Conservation (phyloP, 345 rosid genomes). For the Pseudoturritis turrita region DNA sequence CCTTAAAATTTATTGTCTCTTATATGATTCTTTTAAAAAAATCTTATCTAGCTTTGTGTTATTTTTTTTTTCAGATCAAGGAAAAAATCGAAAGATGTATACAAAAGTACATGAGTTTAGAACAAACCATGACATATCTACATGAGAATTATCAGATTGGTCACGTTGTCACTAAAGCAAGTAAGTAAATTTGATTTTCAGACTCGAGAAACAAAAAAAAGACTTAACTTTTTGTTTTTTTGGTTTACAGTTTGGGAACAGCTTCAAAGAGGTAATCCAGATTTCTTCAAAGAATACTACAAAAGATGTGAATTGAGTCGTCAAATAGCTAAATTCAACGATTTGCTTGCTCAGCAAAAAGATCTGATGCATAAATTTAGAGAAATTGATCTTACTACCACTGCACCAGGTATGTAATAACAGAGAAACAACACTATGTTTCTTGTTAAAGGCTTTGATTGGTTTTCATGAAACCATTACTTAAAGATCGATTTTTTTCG, state of each 20-base stretch:
- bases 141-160: not conserved
- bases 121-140: not conserved
- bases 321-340: not conserved
- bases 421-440: not conserved
- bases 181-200: not conserved
- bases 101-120: not conserved
- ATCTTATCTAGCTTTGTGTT: not conserved
- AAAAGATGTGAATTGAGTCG: not conserved
- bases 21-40: not conserved
- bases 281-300: not conserved
- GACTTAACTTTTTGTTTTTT: not conserved
- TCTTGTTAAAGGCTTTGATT: no score
- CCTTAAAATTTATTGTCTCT: not conserved
- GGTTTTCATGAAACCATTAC: no score
- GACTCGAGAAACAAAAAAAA: not conserved
- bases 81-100: not conserved
- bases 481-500: not conserved
- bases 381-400: not conserved
- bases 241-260: not conserved
- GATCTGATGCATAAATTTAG: not conserved
- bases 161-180: not conserved
- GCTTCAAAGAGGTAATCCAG: not conserved
- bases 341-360: not conserved
- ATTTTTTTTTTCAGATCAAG: not conserved
- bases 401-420: constrained; percentile 1